phyloP scores from a whole-genome alignment of 306 rosid species.

The Sphenostylis stenocarpa region DNA sequence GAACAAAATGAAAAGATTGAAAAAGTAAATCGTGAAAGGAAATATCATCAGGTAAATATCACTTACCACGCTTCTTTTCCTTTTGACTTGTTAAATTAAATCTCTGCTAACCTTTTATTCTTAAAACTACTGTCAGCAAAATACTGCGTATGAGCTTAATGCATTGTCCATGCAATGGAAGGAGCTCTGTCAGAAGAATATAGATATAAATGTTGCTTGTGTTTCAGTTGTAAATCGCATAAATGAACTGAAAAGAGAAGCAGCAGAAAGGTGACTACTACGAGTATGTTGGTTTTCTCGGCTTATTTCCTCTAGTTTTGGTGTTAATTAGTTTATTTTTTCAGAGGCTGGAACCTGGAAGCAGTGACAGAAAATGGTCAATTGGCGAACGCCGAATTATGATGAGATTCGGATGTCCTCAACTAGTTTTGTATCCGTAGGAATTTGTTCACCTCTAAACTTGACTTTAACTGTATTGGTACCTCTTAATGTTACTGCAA shows the following conservation, averaged over 20 bases:
- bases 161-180: slow-evolving; percentile 88
- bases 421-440: slow-evolving; percentile 12
- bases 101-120: background rate
- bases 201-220: slow-evolving; percentile 78
- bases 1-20: slow-evolving; percentile 76
- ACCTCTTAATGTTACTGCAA: background rate
- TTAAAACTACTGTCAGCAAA: slow-evolving; percentile 61
- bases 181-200: slow-evolving; percentile 84
- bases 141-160: slow-evolving; percentile 86
- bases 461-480: background rate
- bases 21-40: slow-evolving; percentile 89
- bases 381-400: slow-evolving; percentile 35
- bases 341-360: slow-evolving; percentile 83
- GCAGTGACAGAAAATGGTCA: slow-evolving; percentile 52
- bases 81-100: slow-evolving; percentile 27
- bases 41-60: slow-evolving; percentile 82
- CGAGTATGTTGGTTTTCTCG: background rate
- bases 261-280: slow-evolving; percentile 61
- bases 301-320: slow-evolving; percentile 12
- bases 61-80: slow-evolving; percentile 14
- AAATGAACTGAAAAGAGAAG: slow-evolving; percentile 62
- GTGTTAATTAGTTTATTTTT: slow-evolving; percentile 22
- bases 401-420: slow-evolving; percentile 41
- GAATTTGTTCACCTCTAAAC: slow-evolving; percentile 22
- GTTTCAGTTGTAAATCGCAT: slow-evolving; percentile 57